Conservation (phyloP, 345 rosid genomes). For the Anastatica hierochuntica region DNA sequence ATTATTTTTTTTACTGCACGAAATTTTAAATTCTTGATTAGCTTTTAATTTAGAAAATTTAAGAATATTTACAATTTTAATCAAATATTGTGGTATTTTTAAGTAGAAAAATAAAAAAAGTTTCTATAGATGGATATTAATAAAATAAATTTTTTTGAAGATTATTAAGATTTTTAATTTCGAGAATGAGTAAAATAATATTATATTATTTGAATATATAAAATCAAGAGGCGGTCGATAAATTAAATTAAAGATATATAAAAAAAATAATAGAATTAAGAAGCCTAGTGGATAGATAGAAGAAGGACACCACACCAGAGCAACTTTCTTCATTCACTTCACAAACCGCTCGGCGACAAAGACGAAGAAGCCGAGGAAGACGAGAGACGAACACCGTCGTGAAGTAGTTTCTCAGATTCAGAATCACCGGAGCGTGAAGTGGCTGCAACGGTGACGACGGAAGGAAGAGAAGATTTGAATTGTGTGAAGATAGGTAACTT, state of each 20-base stretch:
- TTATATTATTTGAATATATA: too few relatives aligned
- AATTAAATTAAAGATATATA: background rate
- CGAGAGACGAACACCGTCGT: background rate
- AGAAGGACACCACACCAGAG: constrained; percentile 19
- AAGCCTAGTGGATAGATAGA: constrained; percentile 28
- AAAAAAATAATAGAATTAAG: constrained; percentile 8
- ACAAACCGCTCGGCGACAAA: constrained; percentile 31
- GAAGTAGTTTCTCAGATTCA: constrained; percentile 2
- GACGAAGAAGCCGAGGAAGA: constrained; percentile 25
- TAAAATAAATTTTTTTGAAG: too few relatives aligned
- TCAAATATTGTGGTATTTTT: too few relatives aligned
- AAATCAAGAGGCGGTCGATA: constrained; percentile 15
- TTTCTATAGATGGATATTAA: too few relatives aligned
- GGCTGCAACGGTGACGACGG: constrained; percentile 12
- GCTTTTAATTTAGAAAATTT: too few relatives aligned
- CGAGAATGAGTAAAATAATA: too few relatives aligned
- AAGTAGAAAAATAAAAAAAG: too few relatives aligned
- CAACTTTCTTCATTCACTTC: constrained; percentile 22
- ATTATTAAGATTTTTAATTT: too few relatives aligned
- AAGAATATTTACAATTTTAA: too few relatives aligned
- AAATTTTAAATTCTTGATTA: too few relatives aligned
- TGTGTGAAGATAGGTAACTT: constrained; percentile 7
- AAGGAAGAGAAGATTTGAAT: constrained; percentile 19
- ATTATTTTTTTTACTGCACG: too few relatives aligned
- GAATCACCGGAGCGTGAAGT: background rate